phyloP scores from a whole-genome alignment of 768 basidiomycete species.

The Tephrocybe sp. region DNA sequence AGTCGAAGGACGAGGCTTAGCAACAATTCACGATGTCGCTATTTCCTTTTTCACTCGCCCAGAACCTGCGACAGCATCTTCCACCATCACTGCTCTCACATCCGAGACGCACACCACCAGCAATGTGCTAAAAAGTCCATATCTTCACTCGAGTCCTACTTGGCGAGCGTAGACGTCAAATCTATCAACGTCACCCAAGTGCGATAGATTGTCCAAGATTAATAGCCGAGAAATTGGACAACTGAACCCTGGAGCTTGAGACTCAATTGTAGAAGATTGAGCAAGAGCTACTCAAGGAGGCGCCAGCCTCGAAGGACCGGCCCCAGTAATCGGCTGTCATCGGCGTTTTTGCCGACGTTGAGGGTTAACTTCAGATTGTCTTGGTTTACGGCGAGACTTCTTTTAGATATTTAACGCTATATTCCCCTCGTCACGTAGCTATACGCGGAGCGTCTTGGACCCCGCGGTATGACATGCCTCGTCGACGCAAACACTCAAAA shows the following conservation, averaged over 20 bases:
- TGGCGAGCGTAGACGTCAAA: slow-evolving; percentile 33
- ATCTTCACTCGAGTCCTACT: slow-evolving; percentile 31
- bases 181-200: slow-evolving; percentile 29
- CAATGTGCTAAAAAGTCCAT: slow-evolving; percentile 32
- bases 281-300: slow-evolving; percentile 24
- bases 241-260: slow-evolving; percentile 28
- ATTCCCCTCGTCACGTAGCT: background rate
- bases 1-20: slow-evolving; percentile 43
- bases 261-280: slow-evolving; percentile 23
- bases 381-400: slow-evolving; percentile 36
- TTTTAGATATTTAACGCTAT: background rate
- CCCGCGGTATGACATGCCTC: slow-evolving; percentile 37
- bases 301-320: slow-evolving; percentile 14
- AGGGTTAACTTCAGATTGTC: slow-evolving; percentile 36
- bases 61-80: slow-evolving; percentile 23
- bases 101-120: slow-evolving; percentile 21
- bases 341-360: slow-evolving; percentile 34
- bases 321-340: slow-evolving; percentile 26
- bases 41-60: slow-evolving; percentile 24
- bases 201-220: slow-evolving; percentile 27
- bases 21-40: slow-evolving; percentile 47
- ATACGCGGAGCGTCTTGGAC: slow-evolving; percentile 24
- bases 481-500: slow-evolving; percentile 32
- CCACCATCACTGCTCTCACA: slow-evolving; percentile 24
- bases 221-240: slow-evolving; percentile 33